Percentiles rank a stretch among this genome's conserved stretches.
These are phyloP conservation scores for Lentinula boryana DNA, from an alignment of 768 basidiomycete genomes.

Conservation along the genomic window DNA sequence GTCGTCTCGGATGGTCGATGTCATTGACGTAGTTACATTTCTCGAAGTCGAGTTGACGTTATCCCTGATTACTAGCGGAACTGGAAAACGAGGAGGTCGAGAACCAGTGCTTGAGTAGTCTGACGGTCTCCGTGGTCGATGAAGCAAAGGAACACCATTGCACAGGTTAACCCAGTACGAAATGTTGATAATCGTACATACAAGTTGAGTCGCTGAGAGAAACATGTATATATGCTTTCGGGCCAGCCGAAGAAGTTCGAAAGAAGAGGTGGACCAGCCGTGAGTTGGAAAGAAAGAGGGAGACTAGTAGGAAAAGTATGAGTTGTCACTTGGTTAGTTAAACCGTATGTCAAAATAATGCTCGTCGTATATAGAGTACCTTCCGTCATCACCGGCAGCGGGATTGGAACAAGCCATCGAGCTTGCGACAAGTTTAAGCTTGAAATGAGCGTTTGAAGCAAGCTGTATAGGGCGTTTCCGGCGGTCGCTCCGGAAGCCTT, in stretches of 20 bases:
- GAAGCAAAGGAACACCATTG: background rate
- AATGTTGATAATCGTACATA: background rate
- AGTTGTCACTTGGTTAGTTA: background rate
- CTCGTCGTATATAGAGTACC: background rate
- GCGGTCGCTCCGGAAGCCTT: too few relatives aligned
- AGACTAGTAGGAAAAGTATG: background rate
- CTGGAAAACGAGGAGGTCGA: background rate
- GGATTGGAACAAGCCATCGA: background rate
- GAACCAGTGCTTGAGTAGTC: background rate
- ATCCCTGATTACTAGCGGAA: background rate
- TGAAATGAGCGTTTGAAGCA: background rate
- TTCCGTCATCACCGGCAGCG: background rate
- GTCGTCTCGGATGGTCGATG: background rate
- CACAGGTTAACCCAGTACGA: background rate
- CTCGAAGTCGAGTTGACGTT: background rate
- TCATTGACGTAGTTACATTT: constrained; percentile 5
- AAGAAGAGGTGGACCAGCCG: background rate
- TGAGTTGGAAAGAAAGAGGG: background rate
- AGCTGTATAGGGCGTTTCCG: background rate
- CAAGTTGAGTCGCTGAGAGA: background rate
- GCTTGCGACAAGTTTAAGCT: background rate
- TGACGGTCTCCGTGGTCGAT: background rate
- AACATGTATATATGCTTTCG: background rate
- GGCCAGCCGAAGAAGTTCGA: background rate
- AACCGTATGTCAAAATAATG: background rate